Evolutionary conservation across 768 basidiomycete species (phyloP), one percentile per base, ranked within the genome.

Genomic region (Auriculariales sp.): DNA sequence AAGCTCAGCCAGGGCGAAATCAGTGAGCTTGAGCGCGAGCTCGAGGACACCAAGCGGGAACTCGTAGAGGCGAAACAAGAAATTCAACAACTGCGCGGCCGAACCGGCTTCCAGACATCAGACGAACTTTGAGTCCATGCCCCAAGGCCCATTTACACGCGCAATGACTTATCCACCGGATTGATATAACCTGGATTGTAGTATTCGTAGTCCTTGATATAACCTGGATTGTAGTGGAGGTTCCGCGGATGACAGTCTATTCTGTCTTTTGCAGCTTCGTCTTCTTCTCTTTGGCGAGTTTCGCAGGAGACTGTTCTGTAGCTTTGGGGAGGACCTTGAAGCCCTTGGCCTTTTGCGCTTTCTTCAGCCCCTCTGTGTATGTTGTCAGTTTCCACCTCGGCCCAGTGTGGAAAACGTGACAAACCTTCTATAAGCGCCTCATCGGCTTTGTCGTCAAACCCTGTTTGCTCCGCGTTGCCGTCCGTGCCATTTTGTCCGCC

Each of bases 381-480:
- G 45, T 53, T 45, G 53, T 52, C 53, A 46, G 47, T 58, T 48
- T 47, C 46, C 32, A 24, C 28, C 49, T 46, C 22, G 54, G 15
- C 54, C 46, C 25, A 29, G 45, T 56, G 31, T 47, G 35, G 17
- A 27, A 10, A 24, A 29, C 39, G 15, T 32, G 28, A 68, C 83
- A 54, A 57, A 90, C 91, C 88, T 66, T 86, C 73, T 52, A 97
- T 79, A 57, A 85, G 81, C 12, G 72, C 72, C 55, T 67, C 68
- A 63, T 93, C 90, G 61, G 84, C 89, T 9, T 78, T 83, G 0
- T 77, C 76, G 62, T 88, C 73, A 59, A 92, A 93, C 17, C 63
- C 71, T 46, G 69, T 58, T n/a, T 64, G 63, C 52, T 63, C 60
- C 52, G 58, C 59, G 12, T 52, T 57, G 3, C 52, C 58, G 22